These are phyloP conservation scores for Pulicaria dysenterica DNA, from an alignment of 129 eudicot genomes.

Conservation along the genomic window DNA sequence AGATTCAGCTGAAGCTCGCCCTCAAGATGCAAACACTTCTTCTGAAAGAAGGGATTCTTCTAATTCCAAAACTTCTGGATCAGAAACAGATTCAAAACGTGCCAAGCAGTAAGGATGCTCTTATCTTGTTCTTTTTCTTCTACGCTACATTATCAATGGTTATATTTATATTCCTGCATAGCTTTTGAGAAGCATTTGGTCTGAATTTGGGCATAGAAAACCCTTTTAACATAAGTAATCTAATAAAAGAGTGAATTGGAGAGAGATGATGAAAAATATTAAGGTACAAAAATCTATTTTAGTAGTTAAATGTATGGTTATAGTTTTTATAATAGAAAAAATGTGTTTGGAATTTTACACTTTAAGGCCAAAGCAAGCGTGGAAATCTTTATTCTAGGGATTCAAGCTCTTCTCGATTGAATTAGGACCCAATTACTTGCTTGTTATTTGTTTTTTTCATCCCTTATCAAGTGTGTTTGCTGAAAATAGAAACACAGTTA, in stretches of 20 bases:
- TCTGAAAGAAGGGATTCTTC: slow-evolving; percentile 43
- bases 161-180: no score
- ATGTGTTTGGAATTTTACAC: background rate
- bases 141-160: background rate
- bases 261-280: no score
- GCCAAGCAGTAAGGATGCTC: slow-evolving; percentile 64
- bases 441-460: background rate
- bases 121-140: slow-evolving; percentile 4
- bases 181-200: no score
- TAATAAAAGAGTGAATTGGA: no score
- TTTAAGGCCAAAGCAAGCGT: background rate
- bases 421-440: background rate
- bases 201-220: no score
- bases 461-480: background rate
- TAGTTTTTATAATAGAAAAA: no score
- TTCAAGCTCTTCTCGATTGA: background rate
- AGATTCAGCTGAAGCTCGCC: slow-evolving; percentile 36
- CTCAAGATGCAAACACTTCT: slow-evolving; percentile 39
- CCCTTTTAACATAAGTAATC: no score
- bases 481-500: background rate
- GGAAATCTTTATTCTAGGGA: background rate
- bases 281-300: no score
- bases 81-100: slow-evolving; percentile 63
- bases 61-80: slow-evolving; percentile 41
- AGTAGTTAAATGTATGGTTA: no score